Conservation (phyloP, 768 basidiomycete species). For the Cystobasidium tubakii region DNA sequence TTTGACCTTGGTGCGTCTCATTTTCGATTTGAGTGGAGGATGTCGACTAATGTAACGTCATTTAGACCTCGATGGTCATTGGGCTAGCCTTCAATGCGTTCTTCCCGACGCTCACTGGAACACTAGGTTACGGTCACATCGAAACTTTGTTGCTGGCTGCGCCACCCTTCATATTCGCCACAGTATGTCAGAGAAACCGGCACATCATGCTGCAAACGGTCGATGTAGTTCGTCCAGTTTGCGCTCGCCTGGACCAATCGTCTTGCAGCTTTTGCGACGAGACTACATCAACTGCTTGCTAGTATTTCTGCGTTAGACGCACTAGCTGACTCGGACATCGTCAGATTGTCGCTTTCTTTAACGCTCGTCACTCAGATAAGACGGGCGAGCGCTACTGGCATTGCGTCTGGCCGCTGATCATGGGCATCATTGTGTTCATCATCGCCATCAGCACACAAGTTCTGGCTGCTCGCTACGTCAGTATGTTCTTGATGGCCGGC, state of each 20-base stretch:
- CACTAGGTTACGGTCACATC: constrained; percentile 46
- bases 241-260: too few relatives aligned
- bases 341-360: constrained; percentile 37
- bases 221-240: too few relatives aligned
- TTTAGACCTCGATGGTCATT: constrained; percentile 34
- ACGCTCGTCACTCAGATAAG: constrained; percentile 60
- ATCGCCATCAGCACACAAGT: constrained; percentile 64
- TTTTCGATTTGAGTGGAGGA: background rate
- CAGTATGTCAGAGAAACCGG: constrained; percentile 17
- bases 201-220: too few relatives aligned
- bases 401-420: constrained; percentile 55
- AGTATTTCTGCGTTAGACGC: too few relatives aligned
- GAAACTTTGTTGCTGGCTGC: constrained; percentile 47
- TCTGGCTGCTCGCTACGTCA: constrained; percentile 50
- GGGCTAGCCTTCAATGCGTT: constrained; percentile 38
- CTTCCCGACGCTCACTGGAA: constrained; percentile 38
- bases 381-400: constrained; percentile 67
- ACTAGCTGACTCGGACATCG: too few relatives aligned
- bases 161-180: constrained; percentile 45
- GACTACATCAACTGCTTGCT: too few relatives aligned
- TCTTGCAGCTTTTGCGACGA: too few relatives aligned
- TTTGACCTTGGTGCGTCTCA: background rate
- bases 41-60: constrained; percentile 5
- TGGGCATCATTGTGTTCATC: constrained; percentile 65
- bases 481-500: constrained; percentile 58